Conservation (phyloP, 2,329 filamentous ascomycete species). For the Arthrobotrys entomopaga region DNA sequence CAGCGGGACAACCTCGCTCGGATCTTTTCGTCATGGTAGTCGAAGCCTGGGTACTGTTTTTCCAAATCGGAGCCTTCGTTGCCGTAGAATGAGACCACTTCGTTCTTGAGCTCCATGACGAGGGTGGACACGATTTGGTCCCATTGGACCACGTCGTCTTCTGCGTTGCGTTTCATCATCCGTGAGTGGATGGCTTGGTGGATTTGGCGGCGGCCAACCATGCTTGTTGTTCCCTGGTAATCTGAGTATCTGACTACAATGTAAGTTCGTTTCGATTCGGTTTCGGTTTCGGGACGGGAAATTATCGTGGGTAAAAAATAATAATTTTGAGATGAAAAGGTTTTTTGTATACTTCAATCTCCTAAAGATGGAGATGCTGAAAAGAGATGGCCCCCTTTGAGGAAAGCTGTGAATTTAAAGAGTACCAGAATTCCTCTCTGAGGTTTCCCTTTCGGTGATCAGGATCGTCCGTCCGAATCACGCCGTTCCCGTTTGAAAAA, state of each 20-base stretch:
- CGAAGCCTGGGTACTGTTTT: constrained; percentile 57
- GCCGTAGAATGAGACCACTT: constrained; percentile 57
- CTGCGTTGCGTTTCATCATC: constrained; percentile 55
- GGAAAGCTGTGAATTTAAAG: constrained; percentile 9
- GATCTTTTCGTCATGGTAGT: constrained; percentile 56
- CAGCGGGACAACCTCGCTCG: constrained; percentile 56
- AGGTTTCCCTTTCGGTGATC: constrained; percentile 13
- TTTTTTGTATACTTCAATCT: not conserved
- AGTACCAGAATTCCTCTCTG: not conserved
- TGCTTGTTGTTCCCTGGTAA: constrained; percentile 12
- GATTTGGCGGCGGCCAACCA: constrained; percentile 54
- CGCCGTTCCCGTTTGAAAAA: constrained; percentile 3
- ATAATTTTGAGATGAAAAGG: not conserved
- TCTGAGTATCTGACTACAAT: no score
- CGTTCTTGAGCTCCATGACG: constrained; percentile 57
- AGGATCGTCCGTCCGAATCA: constrained; percentile 15
- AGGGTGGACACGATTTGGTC: constrained; percentile 54
- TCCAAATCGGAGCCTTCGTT: constrained; percentile 56
- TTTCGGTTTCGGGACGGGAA: no score
- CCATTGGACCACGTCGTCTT: constrained; percentile 55
- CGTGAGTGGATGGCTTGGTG: constrained; percentile 55
- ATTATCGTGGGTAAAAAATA: not conserved
- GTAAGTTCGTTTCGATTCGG: not conserved
- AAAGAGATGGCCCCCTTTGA: constrained; percentile 5
- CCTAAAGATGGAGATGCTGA: constrained; percentile 1